Conservation (phyloP, 2,329 filamentous ascomycete genomes). For the Aspergillus neoniger region DNA sequence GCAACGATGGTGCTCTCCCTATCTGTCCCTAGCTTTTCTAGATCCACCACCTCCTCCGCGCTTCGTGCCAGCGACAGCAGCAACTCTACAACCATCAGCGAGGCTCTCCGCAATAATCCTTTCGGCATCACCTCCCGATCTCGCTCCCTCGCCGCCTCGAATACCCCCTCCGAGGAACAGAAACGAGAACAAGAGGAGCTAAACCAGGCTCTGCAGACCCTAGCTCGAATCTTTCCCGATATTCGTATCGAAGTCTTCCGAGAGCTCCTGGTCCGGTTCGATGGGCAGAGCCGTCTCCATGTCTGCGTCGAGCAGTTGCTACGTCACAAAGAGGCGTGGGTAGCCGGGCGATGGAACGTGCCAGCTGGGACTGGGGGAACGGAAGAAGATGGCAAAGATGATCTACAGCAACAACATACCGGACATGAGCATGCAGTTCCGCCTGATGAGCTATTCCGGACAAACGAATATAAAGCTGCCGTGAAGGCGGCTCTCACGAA, state of each 20-base stretch:
- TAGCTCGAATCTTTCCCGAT: slow-evolving; percentile 49
- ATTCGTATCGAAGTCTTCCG: slow-evolving; percentile 51
- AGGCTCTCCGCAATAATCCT: slow-evolving; percentile 49
- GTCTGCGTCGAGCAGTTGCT: slow-evolving; percentile 52
- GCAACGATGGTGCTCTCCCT: slow-evolving; percentile 43
- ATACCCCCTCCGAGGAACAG: slow-evolving; percentile 31
- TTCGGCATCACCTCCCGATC: slow-evolving; percentile 39
- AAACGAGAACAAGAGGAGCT: slow-evolving; percentile 41
- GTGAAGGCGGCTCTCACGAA: slow-evolving; percentile 42
- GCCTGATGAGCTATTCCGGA: slow-evolving; percentile 47
- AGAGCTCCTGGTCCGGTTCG: slow-evolving; percentile 49
- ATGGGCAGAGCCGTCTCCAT: slow-evolving; percentile 49
- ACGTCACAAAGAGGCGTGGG: slow-evolving; percentile 50
- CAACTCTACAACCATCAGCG: slow-evolving; percentile 41
- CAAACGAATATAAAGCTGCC: slow-evolving; percentile 45
- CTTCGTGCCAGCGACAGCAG: slow-evolving; percentile 27
- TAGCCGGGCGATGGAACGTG: slow-evolving; percentile 49
- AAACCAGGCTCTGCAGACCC: slow-evolving; percentile 44
- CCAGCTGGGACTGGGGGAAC: slow-evolving; percentile 25
- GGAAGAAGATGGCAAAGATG: slow-evolving; percentile 3
- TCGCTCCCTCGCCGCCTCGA: slow-evolving; percentile 23
- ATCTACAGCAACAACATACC: slow-evolving; percentile 9
- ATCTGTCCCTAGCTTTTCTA: slow-evolving; percentile 39
- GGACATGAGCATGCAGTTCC: slow-evolving; percentile 32
- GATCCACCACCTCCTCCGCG: slow-evolving; percentile 32